Percentiles rank a stretch among this genome's conserved stretches.
Conservation (phyloP, 306 rosid genomes). For the Quillaja saponaria region DNA sequence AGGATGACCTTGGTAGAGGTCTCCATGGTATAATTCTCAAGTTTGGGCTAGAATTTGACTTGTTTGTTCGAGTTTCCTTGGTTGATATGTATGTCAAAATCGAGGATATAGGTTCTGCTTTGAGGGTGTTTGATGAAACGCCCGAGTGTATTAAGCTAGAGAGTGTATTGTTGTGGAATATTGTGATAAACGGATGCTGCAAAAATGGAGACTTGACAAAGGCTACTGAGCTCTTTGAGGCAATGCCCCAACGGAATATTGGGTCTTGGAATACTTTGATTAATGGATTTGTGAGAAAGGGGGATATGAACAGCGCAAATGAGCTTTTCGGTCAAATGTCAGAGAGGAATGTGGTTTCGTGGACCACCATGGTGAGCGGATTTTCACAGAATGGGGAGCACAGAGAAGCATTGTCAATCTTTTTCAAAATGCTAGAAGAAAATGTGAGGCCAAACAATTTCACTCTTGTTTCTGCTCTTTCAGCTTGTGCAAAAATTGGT, state of each 20-base stretch:
- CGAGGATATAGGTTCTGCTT: constrained; percentile 24
- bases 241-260: constrained; percentile 25
- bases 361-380: constrained; percentile 37
- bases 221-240: constrained; percentile 27
- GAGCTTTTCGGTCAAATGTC: constrained; percentile 27
- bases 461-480: constrained; percentile 36
- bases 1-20: constrained; percentile 11
- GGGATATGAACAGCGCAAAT: constrained; percentile 18
- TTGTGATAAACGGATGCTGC: constrained; percentile 27
- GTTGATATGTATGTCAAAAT: constrained; percentile 32
- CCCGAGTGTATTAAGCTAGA: constrained; percentile 19
- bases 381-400: constrained; percentile 36
- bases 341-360: constrained; percentile 31
- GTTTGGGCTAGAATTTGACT: constrained; percentile 30
- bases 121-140: constrained; percentile 32
- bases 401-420: constrained; percentile 23
- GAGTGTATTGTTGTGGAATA: constrained; percentile 30
- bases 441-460: constrained; percentile 25
- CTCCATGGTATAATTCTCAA: constrained; percentile 27
- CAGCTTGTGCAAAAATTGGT: constrained; percentile 33
- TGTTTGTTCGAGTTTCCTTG: constrained; percentile 32
- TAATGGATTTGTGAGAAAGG: constrained; percentile 28
- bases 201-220: constrained; percentile 24
- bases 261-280: constrained; percentile 34
- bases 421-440: constrained; percentile 30